Base-by-base conservation (phyloP, 192 early-diverging fungal species). In the Backusella mclennaniae region DNA sequence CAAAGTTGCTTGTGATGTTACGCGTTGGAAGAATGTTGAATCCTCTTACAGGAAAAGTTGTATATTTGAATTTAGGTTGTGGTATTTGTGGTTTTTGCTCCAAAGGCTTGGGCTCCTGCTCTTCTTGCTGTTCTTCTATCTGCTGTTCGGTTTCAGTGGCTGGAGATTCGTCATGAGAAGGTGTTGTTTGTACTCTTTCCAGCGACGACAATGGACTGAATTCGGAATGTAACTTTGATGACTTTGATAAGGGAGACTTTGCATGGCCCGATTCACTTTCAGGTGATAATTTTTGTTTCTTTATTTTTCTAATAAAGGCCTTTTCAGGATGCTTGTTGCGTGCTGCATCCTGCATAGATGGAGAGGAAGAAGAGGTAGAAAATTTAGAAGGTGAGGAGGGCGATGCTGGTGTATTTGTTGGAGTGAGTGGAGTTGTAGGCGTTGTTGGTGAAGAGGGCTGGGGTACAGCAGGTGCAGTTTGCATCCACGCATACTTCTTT, bases 51-150 rank as follows among this genome's bases (percentile, higher is more conserved):
- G 86, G 77, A 71, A 89, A 89, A 0, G 78, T 86, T 4, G 88
- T 89, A 41, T 85, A 89, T 53, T 82, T 86, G 52, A 89, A 85
- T 14, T 80, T 80, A 14, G 87, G 87, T 41, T 79, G 73, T 19
- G 66, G 38, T 35, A 26, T 31, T 17, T 71, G 26, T 46, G 41
- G 31, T 46, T 77, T 29, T 67, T 29, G 67, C 49, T 29, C 21
- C 35, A 44, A 39, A 59, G 38, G 1, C 46, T 49, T 49, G 53
- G 26, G 1, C 6, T 23, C n/a, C 19, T 68, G 6, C 6, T 68
- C 67, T 15, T 68, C 56, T 17, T 68, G 35, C 6, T 68, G 19
- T 2, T 59, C 53, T 23, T 63, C 23, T 63, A 4, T 7, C 8
- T 56, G 53, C 1, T 56, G 11, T 12, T 63, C 21, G 12, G 56